Evolutionary conservation across 345 rosid species (phyloP), one percentile per base, ranked within the genome.

Genomic region (Lumnitzera littorea): DNA sequence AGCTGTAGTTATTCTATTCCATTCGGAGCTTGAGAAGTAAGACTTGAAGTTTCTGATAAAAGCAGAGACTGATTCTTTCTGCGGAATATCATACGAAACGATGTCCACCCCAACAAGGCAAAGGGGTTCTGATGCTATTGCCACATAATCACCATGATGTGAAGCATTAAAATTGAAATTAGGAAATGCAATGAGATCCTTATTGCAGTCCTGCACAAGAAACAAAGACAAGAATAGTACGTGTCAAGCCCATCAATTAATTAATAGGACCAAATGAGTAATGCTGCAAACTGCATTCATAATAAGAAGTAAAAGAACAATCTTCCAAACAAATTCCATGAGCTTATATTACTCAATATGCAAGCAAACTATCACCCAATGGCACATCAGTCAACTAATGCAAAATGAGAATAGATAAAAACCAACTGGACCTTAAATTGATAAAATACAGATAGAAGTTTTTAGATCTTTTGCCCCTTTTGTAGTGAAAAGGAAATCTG

Each of bases 111-210:
- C 92, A 53, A 83, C 89, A 52, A 83, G 81, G 67, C 89, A 83
- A 20, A 83, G 70, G 56, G 92, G 89, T 59, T 86, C 92, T 58
- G 89, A 81, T 74, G 85, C 89, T 60, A 86, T 79, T 49, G 78
- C 85, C 71, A 86, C 89, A 63, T 68, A 86, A 69, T 86, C 84
- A 55, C 92, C 92, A 27, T 86, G 84, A 62, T 86, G 92, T 55
- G 92, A 86, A 25, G 78, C 85, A 64, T 79, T 83, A 75, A 83
- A 86, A 72, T 86, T 83, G 62, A 86, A 86, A 74, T 79, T 86
- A 41, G 89, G 84, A 58, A 74, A 72, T 55, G 67, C 65, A 50
- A 14, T 10, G 62, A 52, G 60, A 53, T 46, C 66, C 53, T 60
- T 31, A 54, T 55, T 61, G 36, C 67, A 57, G 68, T 74, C 62